Percentiles rank a stretch among this genome's conserved stretches.
These are phyloP conservation scores for Thecaphora thlaspeos DNA, from an alignment of 1,284 basidiomycete species.

Conservation along the genomic window DNA sequence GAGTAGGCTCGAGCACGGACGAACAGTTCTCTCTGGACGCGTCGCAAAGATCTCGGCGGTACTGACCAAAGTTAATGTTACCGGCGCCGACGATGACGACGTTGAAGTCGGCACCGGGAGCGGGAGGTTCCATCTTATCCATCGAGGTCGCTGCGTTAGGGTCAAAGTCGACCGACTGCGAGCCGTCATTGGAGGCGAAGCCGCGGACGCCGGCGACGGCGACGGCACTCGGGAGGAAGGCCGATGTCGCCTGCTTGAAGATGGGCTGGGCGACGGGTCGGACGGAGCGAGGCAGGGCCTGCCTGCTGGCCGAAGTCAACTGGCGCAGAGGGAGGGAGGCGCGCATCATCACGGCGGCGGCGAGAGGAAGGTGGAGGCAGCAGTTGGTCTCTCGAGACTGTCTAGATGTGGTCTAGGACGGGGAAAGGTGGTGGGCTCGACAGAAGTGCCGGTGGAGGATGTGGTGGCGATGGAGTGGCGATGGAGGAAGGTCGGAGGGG, in stretches of 20 bases:
- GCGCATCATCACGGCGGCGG: slow-evolving; percentile 16
- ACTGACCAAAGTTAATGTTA: slow-evolving; percentile 49
- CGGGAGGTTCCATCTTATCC: slow-evolving; percentile 56
- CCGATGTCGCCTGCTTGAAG: slow-evolving; percentile 7
- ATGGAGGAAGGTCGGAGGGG: too few species aligned
- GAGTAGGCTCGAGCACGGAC: too few species aligned
- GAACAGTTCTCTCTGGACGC: too few species aligned
- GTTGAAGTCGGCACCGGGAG: slow-evolving; percentile 55
- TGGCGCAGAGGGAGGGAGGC: slow-evolving; percentile 29
- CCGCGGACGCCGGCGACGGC: too few species aligned
- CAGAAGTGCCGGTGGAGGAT: slow-evolving; percentile 1
- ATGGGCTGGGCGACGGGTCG: slow-evolving; percentile 7
- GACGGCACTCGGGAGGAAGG: too few species aligned
- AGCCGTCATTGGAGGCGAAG: slow-evolving; percentile 2
- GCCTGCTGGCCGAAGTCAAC: slow-evolving; percentile 9
- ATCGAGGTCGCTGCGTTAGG: slow-evolving; percentile 49
- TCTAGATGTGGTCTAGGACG: too few species aligned
- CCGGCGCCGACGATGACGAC: slow-evolving; percentile 56
- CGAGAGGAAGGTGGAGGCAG: too few species aligned
- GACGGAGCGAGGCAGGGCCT: slow-evolving; percentile 3
- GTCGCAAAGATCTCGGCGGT: not conserved
- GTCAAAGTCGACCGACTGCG: slow-evolving; percentile 36
- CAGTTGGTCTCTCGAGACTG: too few species aligned
- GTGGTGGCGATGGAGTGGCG: not conserved
- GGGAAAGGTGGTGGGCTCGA: too few species aligned